Percentiles rank a stretch among this genome's conserved stretches.
Evolutionary conservation across 1,139 yeast species (phyloP).

Genomic region (Hansenula anomala): DNA sequence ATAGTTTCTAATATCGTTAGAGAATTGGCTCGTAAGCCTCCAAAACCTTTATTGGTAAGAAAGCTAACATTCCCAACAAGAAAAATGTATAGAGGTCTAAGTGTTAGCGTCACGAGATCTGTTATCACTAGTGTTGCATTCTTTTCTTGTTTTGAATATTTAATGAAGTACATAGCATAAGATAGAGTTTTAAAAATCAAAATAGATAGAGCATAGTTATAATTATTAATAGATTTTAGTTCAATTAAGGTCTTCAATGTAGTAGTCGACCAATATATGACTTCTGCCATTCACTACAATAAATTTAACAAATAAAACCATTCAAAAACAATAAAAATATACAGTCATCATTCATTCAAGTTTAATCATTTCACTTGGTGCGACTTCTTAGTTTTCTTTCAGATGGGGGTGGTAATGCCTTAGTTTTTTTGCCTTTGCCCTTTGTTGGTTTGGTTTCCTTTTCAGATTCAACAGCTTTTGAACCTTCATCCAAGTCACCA

Average conservation of each 20-base stretch:
- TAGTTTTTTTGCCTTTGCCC: not conserved
- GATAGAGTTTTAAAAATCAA: not conserved
- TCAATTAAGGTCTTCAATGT: too few relatives aligned
- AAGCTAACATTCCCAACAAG: constrained; percentile 34
- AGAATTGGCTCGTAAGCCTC: constrained; percentile 29
- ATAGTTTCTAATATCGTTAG: constrained; percentile 63
- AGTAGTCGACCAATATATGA: too few relatives aligned
- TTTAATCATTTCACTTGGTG: constrained; percentile 5
- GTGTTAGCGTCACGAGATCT: constrained; percentile 67
- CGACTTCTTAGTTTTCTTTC: constrained; percentile 8
- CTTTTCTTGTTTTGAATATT: constrained; percentile 65
- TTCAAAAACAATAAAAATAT: not conserved
- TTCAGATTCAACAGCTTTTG: not conserved
- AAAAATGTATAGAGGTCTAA: constrained; percentile 69
- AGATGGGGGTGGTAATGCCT: not conserved
- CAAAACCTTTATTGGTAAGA: constrained; percentile 30
- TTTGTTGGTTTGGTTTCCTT: not conserved
- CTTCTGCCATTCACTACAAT: too few relatives aligned
- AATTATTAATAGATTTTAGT: not conserved
- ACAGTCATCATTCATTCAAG: too few relatives aligned
- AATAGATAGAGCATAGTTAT: not conserved
- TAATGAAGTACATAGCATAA: constrained; percentile 47
- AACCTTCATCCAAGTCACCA: not conserved
- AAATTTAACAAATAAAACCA: too few relatives aligned
- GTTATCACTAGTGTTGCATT: constrained; percentile 72